These are phyloP conservation scores for Oemleria cerasiformis DNA, from an alignment of 306 rosid genomes.

Conservation along the genomic window DNA sequence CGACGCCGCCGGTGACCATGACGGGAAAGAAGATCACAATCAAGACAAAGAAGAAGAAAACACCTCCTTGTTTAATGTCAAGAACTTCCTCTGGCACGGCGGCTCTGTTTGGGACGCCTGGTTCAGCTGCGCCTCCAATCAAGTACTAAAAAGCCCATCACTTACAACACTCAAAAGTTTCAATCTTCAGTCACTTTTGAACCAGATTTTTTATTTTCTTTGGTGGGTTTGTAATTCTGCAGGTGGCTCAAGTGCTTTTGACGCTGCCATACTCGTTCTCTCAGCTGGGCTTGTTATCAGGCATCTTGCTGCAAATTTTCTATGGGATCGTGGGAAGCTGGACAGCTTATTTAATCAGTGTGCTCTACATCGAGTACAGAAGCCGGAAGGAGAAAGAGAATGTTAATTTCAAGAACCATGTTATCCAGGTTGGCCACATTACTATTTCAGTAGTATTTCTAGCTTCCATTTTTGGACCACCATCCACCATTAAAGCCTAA, in stretches of 20 bases:
- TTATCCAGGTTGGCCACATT: slow-evolving; percentile 64
- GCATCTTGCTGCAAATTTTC: slow-evolving; percentile 71
- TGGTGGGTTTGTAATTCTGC: neutral
- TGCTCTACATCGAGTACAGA: slow-evolving; percentile 78
- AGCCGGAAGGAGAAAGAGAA: slow-evolving; percentile 93
- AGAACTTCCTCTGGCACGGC: slow-evolving; percentile 86
- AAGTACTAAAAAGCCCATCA: slow-evolving; percentile 36
- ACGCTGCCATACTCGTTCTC: slow-evolving; percentile 97
- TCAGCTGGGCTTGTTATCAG: slow-evolving; percentile 91
- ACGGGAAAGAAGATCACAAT: slow-evolving; percentile 31
- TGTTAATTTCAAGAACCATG: slow-evolving; percentile 88
- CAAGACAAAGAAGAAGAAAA: slow-evolving; percentile 31
- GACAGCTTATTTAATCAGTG: slow-evolving; percentile 96
- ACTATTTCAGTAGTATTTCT: neutral
- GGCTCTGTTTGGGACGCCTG: slow-evolving; percentile 99
- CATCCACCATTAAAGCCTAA: slow-evolving; percentile 16
- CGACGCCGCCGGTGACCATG: slow-evolving; percentile 57
- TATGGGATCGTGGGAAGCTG: slow-evolving; percentile 92
- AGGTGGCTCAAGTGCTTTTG: slow-evolving; percentile 95
- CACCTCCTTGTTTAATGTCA: slow-evolving; percentile 52
- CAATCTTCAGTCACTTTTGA: no score
- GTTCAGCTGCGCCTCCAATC: slow-evolving; percentile 99
- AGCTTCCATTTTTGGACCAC: slow-evolving; percentile 7
- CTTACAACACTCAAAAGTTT: no score
- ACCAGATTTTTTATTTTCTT: no score